phyloP scores from a whole-genome alignment of 2,329 filamentous ascomycete species.

The Diaporthe destruens region DNA sequence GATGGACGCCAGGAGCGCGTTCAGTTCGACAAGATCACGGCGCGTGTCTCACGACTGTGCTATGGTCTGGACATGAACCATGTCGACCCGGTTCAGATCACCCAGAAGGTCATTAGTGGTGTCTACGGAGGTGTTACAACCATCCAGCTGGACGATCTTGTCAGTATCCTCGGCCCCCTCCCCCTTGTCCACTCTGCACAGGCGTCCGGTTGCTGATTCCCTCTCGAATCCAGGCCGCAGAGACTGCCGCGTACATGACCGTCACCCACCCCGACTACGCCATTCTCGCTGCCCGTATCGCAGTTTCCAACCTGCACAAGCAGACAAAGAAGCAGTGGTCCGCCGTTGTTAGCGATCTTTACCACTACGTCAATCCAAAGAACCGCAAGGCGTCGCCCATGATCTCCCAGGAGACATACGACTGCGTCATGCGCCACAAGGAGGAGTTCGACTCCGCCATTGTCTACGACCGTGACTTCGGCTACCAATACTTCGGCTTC shows the following conservation, averaged over 20 bases:
- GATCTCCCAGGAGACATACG: constrained; percentile 92
- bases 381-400: constrained; percentile 88
- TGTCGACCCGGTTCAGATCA: constrained; percentile 97
- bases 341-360: constrained; percentile 91
- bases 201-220: constrained; percentile 24
- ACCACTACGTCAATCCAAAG: constrained; percentile 96
- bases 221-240: constrained; percentile 78
- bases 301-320: constrained; percentile 99
- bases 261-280: constrained; percentile 99
- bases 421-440: constrained; percentile 94
- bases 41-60: constrained; percentile 95
- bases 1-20: constrained; percentile 99
- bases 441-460: constrained; percentile 99
- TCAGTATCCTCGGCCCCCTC: constrained; percentile 61
- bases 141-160: constrained; percentile 94
- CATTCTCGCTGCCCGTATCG: constrained; percentile 97
- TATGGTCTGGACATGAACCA: constrained; percentile 96
- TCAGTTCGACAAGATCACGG: constrained; percentile 99
- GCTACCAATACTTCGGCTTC: constrained; percentile 99
- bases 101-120: constrained; percentile 98
- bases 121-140: constrained; percentile 99
- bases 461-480: constrained; percentile 99
- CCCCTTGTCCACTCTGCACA: not conserved
- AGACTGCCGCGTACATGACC: constrained; percentile 99
- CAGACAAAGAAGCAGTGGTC: constrained; percentile 99